phyloP scores from a whole-genome alignment of 768 basidiomycete species.

The Punctularia strigosozonata region DNA sequence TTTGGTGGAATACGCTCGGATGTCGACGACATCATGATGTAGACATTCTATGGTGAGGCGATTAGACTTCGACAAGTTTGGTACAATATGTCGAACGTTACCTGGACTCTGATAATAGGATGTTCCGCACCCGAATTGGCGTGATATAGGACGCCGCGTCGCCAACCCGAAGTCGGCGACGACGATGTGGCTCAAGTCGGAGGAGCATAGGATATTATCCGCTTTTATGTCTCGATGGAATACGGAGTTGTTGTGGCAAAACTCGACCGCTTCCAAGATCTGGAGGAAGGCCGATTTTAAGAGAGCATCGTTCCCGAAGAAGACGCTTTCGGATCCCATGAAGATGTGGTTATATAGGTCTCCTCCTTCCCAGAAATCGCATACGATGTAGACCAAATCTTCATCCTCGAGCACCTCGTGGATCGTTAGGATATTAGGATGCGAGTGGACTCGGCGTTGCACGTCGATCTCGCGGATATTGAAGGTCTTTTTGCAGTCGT shows the following conservation, averaged over 20 bases:
- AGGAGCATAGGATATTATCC: conserved; percentile 34
- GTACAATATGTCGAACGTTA: conserved; percentile 12
- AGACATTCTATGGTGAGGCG: conserved; percentile 37
- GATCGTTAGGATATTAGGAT: conserved; percentile 58
- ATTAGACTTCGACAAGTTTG: conserved; percentile 7
- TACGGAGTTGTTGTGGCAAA: conserved; percentile 35
- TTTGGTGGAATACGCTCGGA: conserved; percentile 41
- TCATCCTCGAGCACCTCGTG: conserved; percentile 52
- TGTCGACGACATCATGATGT: conserved; percentile 28
- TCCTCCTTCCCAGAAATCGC: conserved; percentile 32
- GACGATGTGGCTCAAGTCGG: conserved; percentile 24
- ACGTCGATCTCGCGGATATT: conserved; percentile 62
- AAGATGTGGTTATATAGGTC: conserved; percentile 35
- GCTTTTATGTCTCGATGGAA: conserved; percentile 51
- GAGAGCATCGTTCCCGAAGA: conserved; percentile 30
- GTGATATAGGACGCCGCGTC: conserved; percentile 30
- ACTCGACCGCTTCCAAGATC: conserved; percentile 38
- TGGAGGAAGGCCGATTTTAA: conserved; percentile 39
- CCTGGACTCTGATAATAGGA: conserved; percentile 64
- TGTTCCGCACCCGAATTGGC: conserved; percentile 48
- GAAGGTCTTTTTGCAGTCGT: conserved; percentile 32
- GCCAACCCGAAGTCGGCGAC: conserved; percentile 39
- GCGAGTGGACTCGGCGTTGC: conserved; percentile 38
- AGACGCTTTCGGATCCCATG: too few relatives aligned
- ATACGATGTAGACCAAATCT: conserved; percentile 52